Conservation (phyloP, 2,329 filamentous ascomycete genomes). For the Hyphodiscus sp. region DNA sequence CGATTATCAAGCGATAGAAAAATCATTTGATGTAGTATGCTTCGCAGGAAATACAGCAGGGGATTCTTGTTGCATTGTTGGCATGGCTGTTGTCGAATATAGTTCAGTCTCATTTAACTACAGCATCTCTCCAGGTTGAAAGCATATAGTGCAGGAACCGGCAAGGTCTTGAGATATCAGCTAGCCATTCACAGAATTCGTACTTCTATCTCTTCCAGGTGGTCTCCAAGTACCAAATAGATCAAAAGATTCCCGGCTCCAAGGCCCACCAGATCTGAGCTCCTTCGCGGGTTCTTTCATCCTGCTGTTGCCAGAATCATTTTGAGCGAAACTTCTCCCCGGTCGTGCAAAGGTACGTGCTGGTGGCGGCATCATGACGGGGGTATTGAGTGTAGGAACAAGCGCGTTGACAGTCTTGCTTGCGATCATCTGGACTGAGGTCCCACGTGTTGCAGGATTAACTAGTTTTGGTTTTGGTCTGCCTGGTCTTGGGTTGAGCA, state of each 20-base stretch:
- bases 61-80: too few relatives aligned
- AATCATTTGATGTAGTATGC: too few relatives aligned
- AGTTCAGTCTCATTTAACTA: too few relatives aligned
- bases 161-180: neutral
- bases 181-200: neutral
- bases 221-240: constrained; percentile 28
- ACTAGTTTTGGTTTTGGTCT: constrained; percentile 14
- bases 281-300: neutral
- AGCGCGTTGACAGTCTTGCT: constrained; percentile 17
- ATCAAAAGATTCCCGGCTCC: constrained; percentile 32
- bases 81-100: too few relatives aligned
- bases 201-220: constrained; percentile 4
- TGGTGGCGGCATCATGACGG: constrained; percentile 10
- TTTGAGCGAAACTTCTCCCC: constrained; percentile 1
- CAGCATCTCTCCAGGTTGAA: too few relatives aligned
- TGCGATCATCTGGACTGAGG: constrained; percentile 19
- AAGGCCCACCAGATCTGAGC: constrained; percentile 20
- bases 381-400: constrained; percentile 3
- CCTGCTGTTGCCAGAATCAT: neutral
- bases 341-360: constrained; percentile 7
- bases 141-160: neutral
- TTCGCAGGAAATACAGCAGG: too few relatives aligned
- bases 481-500: neutral
- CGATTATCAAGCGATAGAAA: too few relatives aligned
- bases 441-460: constrained; percentile 26